Base-by-base conservation (phyloP, 2,329 filamentous ascomycete genomes). In the Microsporum audouinii region DNA sequence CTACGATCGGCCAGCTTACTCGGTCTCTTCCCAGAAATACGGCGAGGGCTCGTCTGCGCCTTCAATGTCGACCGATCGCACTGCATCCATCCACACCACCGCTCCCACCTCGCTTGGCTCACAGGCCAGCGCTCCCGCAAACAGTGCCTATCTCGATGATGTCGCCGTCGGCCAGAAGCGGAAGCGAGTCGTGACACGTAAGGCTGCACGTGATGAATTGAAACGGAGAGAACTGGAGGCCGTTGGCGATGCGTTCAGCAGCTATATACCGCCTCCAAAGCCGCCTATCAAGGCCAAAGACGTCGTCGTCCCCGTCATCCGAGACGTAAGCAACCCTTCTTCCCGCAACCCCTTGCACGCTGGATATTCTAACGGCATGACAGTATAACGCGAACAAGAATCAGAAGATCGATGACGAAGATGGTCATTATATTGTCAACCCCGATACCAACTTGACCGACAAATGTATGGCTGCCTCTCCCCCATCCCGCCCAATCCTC, bases 341-440 rank as follows among this genome's bases (percentile, higher is more conserved):
- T 33, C 5, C 6, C 57, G 7, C 17, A 23, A 23, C 17, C 17
- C 59, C 29, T 23, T 27, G 39, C 59, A 7, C 31, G 59, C 38
- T 57, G 23, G 49, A 43, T 58, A 57, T 33, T 14, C 17, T 17
- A 17, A 36, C 57, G 1, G 61, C 33, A 14, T 36, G 60, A 39
- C 64, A 82, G 79, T 78, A 76, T 63, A 72, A 75, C 2, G 76
- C 75, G 65, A 68, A 72, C 57, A 78, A 79, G 62, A 74, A 84
- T 66, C 80, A 86, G 67, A 94, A 95, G 71, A 87, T 94, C 51
- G 94, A 99, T 69, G 94, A 99, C 66, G 91, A 96, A 53, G 94
- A 99, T 68, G 94, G 94, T 3, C 94, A 99, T 74, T 99, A 96
- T 71, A 90, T 97, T 67, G 91, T 99, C 27, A 85, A 88, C 1